Evolutionary conservation across 2,329 filamentous ascomycete species (phyloP), one percentile per base, ranked within the genome.

Genomic region (Macroventuria anomochaeta): DNA sequence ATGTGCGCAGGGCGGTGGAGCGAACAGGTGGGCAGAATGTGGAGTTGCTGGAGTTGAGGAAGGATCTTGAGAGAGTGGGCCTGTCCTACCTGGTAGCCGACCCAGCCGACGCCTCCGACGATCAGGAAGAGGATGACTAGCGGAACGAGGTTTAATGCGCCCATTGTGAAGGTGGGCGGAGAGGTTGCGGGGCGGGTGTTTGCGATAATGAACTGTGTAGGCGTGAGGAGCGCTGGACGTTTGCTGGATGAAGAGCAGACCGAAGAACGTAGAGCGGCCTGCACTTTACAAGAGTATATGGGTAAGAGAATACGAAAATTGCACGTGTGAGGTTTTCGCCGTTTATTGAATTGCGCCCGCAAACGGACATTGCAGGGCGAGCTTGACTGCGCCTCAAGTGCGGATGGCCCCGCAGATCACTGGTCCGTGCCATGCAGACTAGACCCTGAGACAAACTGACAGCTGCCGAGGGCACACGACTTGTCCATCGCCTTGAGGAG

Each of bases 41-140:
- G n/a, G n/a, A n/a, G n/a, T n/a, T n/a, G n/a, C n/a, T n/a, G n/a
- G n/a, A n/a, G 23, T 5, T 25, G 23, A 8, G 23, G 23, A 8
- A 25, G 39, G 33, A 1, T 17, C 13, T n/a, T 11, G 39, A 13
- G n/a, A 29, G 26, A 39, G 25, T 26, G 17, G 12, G 8, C 21
- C n/a, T 48, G 23, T 18, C 25, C 63, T 65, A 78, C 76, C 56
- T 90, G 86, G 75, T 91, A 91, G 56, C 84, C 83, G 53, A 93
- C 79, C 76, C 85, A 90, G 51, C 80, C 87, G 38, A 82, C 71
- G 48, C 77, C 81, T 57, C 75, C 81, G 23, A 90, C 70, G 44
- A 88, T 65, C 56, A 80, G 52, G 67, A 90, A 79, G 57, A 88
- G 80, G 65, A 91, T 79, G 51, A 90, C 51, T 40, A 92, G 82